Base-by-base conservation (phyloP, 2,329 filamentous ascomycete species). In the Colletotrichum melonis region DNA sequence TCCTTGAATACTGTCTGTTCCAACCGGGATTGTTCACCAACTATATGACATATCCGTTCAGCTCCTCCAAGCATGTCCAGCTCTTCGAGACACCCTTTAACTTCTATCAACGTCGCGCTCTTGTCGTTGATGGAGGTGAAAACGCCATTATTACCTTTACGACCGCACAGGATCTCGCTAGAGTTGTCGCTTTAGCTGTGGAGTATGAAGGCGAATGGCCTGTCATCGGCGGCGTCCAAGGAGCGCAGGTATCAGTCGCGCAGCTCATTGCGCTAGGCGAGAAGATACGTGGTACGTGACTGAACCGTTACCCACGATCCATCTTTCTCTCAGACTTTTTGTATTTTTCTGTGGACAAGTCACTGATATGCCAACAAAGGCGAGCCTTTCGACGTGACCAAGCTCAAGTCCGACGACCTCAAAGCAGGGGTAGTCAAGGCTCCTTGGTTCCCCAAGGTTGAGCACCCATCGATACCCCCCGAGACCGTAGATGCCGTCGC, bases 1-100 rank as follows among this genome's bases (percentile, higher is more conserved):
- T 88, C 4, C 80, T 91, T 6, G 88, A 91, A 72, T 91, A 91
- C 78, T 86, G 81, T 0, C 80, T 90, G 0, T 90, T 91, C 75
- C 88, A 90, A 49, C 87, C 87, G 0, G 88, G 87, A 0, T 75
- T 89, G 1, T 89, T 90, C 76, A 76, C 87, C 28, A 84, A 91
- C 77, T 91, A 91, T 79, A 81, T 90, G 42, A 87, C 86, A 1
- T 85, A 81, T 63, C 89, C 89, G 0, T 77, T 87, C 69, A 81
- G 84, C 55, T 84, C 88, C 0, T 78, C 84, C 7, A 86, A 84
- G 46, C 80, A 87, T 38, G 76, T 91, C 0, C 76, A 80, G 1
- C 79, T 82, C 0, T 77, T 86, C 1, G 79, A 86, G 19, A 81
- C 75, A 0, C 71, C 80, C 1, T 78, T 86, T 38, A 82, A 86